Evolutionary conservation across 306 rosid species (phyloP).

Genomic region (Trifolium subterraneum): DNA sequence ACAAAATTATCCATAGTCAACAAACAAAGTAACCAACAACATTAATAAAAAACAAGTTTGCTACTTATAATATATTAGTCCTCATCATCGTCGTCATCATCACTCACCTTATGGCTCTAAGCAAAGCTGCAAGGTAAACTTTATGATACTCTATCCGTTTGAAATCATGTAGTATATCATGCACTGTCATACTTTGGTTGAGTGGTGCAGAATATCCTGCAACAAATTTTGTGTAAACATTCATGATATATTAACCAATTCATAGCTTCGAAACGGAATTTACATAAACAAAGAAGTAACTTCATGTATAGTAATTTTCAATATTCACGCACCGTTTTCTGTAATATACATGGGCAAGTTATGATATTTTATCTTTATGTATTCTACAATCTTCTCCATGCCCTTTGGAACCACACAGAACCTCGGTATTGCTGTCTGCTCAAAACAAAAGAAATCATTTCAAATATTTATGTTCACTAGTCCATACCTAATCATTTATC

Average conservation of each 20-base stretch:
- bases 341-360: constrained; percentile 63
- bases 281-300: too few relatives aligned
- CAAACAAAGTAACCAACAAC: constrained; percentile 7
- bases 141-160: constrained; percentile 59
- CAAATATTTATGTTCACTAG: background rate
- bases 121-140: constrained; percentile 60
- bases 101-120: constrained; percentile 61
- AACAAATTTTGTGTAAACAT: constrained; percentile 26
- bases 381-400: constrained; percentile 58
- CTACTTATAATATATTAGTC: background rate
- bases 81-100: background rate
- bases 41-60: background rate
- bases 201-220: constrained; percentile 53
- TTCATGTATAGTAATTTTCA: too few relatives aligned
- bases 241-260: background rate
- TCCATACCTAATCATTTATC: background rate
- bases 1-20: constrained; percentile 4
- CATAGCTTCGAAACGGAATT: background rate
- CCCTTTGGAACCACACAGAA: constrained; percentile 74
- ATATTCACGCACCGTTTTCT: constrained; percentile 66
- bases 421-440: constrained; percentile 57
- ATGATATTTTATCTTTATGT: constrained; percentile 57
- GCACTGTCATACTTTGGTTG: constrained; percentile 10
- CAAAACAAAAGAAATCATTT: constrained; percentile 2
- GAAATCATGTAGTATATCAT: constrained; percentile 51